A percentile compares a stretch with the other conserved stretches of the same genome.
Evolutionary conservation across 768 basidiomycete species (phyloP).

Genomic region (Epithele typhae): DNA sequence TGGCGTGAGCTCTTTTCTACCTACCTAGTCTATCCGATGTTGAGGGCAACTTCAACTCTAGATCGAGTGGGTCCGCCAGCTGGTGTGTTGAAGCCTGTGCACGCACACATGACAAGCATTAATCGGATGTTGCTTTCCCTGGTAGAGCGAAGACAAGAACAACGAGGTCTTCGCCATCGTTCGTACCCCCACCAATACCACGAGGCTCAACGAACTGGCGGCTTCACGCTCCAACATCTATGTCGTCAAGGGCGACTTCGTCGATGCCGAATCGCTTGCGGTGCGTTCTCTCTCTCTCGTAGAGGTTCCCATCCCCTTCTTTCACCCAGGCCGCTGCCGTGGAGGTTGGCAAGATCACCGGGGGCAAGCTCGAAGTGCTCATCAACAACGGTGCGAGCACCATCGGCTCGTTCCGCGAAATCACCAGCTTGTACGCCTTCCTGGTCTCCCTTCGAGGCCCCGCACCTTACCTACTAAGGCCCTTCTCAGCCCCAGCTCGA

Average conservation of each 20-base stretch:
- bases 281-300: conserved; percentile 19
- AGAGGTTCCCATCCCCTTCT: no score
- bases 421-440: no score
- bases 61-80: conserved; percentile 20
- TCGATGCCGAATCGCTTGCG: conserved; percentile 24
- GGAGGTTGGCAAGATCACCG: conserved; percentile 20
- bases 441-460: no score
- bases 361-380: conserved; percentile 31
- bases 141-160: conserved; percentile 11
- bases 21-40: no score
- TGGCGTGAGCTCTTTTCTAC: no score
- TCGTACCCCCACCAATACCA: conserved; percentile 14
- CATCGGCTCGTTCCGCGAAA: conserved; percentile 16
- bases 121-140: neutral
- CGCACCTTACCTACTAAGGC: conserved; percentile 6
- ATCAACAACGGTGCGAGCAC: conserved; percentile 35
- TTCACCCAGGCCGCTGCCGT: conserved; percentile 26
- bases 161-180: conserved; percentile 22
- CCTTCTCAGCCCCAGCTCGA: conserved; percentile 15
- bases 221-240: conserved; percentile 24
- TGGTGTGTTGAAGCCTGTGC: conserved; percentile 5
- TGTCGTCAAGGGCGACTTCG: conserved; percentile 34
- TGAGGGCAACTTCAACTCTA: conserved; percentile 17
- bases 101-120: no score
- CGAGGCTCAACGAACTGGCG: conserved; percentile 8